phyloP scores from a whole-genome alignment of 2,329 filamentous ascomycete species.

The Neofusicoccum kwambonambiense region DNA sequence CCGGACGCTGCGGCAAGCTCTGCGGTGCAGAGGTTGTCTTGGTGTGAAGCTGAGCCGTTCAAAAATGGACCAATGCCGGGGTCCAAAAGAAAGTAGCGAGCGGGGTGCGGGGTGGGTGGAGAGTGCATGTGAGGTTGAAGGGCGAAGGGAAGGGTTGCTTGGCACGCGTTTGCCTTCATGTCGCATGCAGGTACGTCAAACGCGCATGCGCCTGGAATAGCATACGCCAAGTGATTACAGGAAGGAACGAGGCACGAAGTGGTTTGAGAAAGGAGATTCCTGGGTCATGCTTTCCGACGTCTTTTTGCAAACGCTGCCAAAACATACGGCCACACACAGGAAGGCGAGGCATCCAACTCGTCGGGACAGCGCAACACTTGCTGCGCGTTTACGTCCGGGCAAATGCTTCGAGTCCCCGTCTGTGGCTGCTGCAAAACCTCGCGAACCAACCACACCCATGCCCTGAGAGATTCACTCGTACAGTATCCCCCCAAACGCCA shows the following conservation, averaged over 20 bases:
- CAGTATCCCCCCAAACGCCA: constrained; percentile 26
- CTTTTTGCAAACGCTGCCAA: too few species aligned
- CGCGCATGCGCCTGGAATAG: neutral
- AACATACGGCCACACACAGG: too few species aligned
- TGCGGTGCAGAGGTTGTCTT: too few species aligned
- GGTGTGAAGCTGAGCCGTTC: too few species aligned
- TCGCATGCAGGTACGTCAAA: neutral
- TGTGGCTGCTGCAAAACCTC: too few species aligned
- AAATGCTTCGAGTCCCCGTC: too few species aligned
- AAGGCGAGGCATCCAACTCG: too few species aligned
- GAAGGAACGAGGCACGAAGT: neutral
- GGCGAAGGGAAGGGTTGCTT: neutral
- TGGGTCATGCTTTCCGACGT: neutral
- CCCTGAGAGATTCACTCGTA: neutral
- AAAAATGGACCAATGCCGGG: neutral
- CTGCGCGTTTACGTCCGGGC: too few species aligned
- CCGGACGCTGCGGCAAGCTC: too few species aligned
- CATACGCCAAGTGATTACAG: too few species aligned
- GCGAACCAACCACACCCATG: too few species aligned
- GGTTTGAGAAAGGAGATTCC: neutral
- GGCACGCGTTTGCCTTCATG: neutral
- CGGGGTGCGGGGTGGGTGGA: neutral
- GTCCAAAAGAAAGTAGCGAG: neutral
- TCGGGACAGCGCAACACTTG: too few species aligned
- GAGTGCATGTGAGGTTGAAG: neutral